phyloP scores from a whole-genome alignment of 1,284 basidiomycete species.

The Calocybe gambosa region DNA sequence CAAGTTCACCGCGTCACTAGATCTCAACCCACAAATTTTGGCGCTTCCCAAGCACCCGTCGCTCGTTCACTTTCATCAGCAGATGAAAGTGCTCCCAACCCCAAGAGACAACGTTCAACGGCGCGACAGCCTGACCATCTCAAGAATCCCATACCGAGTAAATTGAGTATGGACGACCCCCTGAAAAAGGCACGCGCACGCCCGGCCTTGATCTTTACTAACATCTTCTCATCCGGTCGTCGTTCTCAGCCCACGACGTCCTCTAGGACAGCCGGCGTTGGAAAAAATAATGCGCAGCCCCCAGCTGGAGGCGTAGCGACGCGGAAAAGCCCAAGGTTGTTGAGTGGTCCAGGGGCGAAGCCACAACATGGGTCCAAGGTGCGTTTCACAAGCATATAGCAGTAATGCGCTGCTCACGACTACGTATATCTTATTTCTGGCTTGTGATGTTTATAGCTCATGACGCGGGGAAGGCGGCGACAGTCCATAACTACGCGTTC shows the following conservation, averaged over 20 bases:
- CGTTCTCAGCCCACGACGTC: slow-evolving; percentile 63
- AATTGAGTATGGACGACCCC: slow-evolving; percentile 56
- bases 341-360: slow-evolving; percentile 49
- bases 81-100: slow-evolving; percentile 70
- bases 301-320: slow-evolving; percentile 37
- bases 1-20: slow-evolving; percentile 38
- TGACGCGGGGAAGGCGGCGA: slow-evolving; percentile 56
- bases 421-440: slow-evolving; percentile 2
- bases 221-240: slow-evolving; percentile 76
- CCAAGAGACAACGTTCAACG: slow-evolving; percentile 66
- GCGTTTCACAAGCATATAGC: slow-evolving; percentile 11
- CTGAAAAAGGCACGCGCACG: slow-evolving; percentile 81
- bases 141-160: slow-evolving; percentile 46
- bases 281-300: slow-evolving; percentile 43
- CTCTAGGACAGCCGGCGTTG: slow-evolving; percentile 43
- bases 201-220: slow-evolving; percentile 73
- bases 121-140: slow-evolving; percentile 47
- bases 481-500: slow-evolving; percentile 44
- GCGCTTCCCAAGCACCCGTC: slow-evolving; percentile 37
- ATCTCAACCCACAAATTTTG: slow-evolving; percentile 30
- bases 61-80: slow-evolving; percentile 71
- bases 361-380: slow-evolving; percentile 37
- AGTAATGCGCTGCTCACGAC: slow-evolving; percentile 7
- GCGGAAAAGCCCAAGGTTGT: slow-evolving; percentile 63
- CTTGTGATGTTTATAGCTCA: slow-evolving; percentile 29